phyloP scores from a whole-genome alignment of 78 protist species.

The Dictyostelium brefeldianum region DNA sequence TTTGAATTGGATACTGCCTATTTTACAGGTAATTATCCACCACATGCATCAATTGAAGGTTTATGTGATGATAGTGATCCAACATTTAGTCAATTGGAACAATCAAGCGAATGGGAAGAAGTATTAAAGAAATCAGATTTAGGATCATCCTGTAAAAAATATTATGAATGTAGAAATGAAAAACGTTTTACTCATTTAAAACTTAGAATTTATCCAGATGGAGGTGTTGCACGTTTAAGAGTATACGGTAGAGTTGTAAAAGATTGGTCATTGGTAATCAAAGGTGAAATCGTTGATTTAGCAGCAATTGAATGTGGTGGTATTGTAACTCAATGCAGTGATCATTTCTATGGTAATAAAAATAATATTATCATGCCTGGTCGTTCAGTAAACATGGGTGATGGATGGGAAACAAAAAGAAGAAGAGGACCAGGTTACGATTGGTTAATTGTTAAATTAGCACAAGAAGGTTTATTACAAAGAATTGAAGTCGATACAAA shows the following conservation, averaged over 20 bases:
- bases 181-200: constrained; percentile 86
- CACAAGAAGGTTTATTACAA: constrained; percentile 42
- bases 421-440: constrained; percentile 85
- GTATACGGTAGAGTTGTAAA: constrained; percentile 58
- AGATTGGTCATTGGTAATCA: constrained; percentile 74
- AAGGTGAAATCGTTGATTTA: constrained; percentile 72
- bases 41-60: constrained; percentile 84
- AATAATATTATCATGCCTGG: constrained; percentile 89
- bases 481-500: constrained; percentile 86
- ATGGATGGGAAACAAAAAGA: constrained; percentile 91
- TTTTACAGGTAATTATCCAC: constrained; percentile 93
- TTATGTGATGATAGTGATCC: constrained; percentile 54
- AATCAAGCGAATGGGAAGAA: constrained; percentile 58
- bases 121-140: constrained; percentile 54
- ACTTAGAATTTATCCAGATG: constrained; percentile 87
- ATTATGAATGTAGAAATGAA: background rate
- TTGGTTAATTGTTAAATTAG: constrained; percentile 83
- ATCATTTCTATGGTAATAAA: constrained; percentile 87
- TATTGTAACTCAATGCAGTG: constrained; percentile 43
- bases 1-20: constrained; percentile 87
- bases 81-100: constrained; percentile 4
- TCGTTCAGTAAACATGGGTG: constrained; percentile 90
- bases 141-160: constrained; percentile 62
- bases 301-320: constrained; percentile 88
- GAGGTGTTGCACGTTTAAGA: constrained; percentile 90